A percentile compares a stretch with the other conserved stretches of the same genome.
Conservation (phyloP, 192 early-diverging fungal species). For the Coemansia asiatica region DNA sequence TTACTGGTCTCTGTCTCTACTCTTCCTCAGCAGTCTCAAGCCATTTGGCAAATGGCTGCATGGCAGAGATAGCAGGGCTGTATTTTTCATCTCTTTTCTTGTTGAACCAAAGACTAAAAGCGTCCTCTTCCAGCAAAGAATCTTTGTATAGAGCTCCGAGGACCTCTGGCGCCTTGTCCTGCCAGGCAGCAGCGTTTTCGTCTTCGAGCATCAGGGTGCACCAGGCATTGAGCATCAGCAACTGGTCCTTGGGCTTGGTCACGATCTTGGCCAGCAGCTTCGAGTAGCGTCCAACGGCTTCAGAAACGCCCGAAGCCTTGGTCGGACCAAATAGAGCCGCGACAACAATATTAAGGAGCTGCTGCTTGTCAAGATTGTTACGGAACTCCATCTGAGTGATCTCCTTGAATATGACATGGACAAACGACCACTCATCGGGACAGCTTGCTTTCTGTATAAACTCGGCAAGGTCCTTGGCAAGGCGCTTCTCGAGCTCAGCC, state of each 20-base stretch:
- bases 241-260: constrained; percentile 42
- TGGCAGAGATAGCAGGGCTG: constrained; percentile 52
- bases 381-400: constrained; percentile 83
- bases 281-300: constrained; percentile 15
- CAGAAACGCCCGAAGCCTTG: constrained; percentile 29
- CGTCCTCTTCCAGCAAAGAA: constrained; percentile 82
- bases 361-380: constrained; percentile 75
- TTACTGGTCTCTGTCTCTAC: constrained; percentile 24
- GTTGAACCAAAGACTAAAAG: constrained; percentile 64
- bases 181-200: constrained; percentile 35
- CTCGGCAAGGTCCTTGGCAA: constrained; percentile 25
- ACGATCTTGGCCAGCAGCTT: constrained; percentile 42
- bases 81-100: constrained; percentile 41
- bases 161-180: constrained; percentile 61
- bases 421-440: constrained; percentile 11
- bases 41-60: constrained; percentile 80
- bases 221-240: constrained; percentile 52
- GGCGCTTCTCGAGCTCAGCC: constrained; percentile 32
- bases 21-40: constrained; percentile 82
- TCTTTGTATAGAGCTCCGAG: constrained; percentile 70
- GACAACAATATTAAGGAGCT: constrained; percentile 69
- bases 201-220: constrained; percentile 33
- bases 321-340: constrained; percentile 51
- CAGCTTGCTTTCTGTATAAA: constrained; percentile 13
- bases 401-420: constrained; percentile 71